phyloP scores from a whole-genome alignment of 192 early-diverging fungal species.

The Linnemannia zychae region DNA sequence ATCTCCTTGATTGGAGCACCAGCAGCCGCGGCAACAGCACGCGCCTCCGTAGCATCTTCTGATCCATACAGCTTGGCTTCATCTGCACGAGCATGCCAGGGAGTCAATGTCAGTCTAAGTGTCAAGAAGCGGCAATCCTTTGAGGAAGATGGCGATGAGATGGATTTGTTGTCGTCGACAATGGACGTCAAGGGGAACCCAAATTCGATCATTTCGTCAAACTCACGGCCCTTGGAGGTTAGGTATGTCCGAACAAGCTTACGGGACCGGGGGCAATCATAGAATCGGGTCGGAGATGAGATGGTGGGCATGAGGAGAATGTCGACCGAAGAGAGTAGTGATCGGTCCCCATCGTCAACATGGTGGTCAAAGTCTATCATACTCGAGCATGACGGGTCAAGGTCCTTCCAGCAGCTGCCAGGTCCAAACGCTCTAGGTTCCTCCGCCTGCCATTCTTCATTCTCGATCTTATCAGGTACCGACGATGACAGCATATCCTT shows the following conservation, averaged over 20 bases:
- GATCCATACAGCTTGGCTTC: constrained; percentile 54
- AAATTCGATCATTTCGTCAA: constrained; percentile 55
- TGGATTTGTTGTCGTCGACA: constrained; percentile 6
- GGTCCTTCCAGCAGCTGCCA: constrained; percentile 29
- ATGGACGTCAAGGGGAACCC: constrained; percentile 39
- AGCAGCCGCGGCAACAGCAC: not conserved
- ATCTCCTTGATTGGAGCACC: constrained; percentile 14
- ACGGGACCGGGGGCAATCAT: constrained; percentile 25
- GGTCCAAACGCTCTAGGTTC: constrained; percentile 14
- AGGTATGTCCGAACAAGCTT: constrained; percentile 23
- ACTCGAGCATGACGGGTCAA: constrained; percentile 3
- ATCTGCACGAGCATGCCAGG: constrained; percentile 57
- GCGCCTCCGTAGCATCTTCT: constrained; percentile 2
- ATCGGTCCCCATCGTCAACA: constrained; percentile 20
- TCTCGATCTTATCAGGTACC: not conserved
- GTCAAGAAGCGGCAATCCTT: constrained; percentile 42
- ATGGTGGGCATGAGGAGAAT: constrained; percentile 27
- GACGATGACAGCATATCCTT: not conserved
- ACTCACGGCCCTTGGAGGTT: constrained; percentile 20
- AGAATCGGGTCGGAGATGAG: constrained; percentile 36
- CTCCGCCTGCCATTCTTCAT: not conserved
- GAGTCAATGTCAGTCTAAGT: constrained; percentile 55
- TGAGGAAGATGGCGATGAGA: not conserved
- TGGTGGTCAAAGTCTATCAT: not conserved
- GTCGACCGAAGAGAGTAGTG: constrained; percentile 32